A percentile compares a stretch with the other conserved stretches of the same genome.
phyloP scores from a whole-genome alignment of 2,329 filamentous ascomycete genomes.

The Parascedosporium putredinis region DNA sequence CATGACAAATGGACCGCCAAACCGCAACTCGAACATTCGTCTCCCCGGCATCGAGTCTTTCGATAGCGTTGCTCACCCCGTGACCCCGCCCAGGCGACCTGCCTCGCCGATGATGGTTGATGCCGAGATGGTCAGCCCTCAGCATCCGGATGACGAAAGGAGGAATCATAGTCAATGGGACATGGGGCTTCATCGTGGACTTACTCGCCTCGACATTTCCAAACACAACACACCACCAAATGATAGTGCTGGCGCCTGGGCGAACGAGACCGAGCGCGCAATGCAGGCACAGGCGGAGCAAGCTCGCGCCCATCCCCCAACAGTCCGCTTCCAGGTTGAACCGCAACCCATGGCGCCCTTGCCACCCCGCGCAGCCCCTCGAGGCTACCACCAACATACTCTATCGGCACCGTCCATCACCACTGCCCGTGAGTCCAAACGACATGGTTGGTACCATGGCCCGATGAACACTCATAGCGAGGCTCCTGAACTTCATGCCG shows the following conservation, averaged over 20 bases:
- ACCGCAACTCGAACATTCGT: conserved; percentile 50
- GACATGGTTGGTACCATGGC: conserved; percentile 63
- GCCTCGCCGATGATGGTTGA: conserved; percentile 74
- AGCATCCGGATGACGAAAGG: conserved; percentile 28
- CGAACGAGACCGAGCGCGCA: conserved; percentile 43
- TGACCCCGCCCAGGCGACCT: conserved; percentile 52
- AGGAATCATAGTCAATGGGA: conserved; percentile 52
- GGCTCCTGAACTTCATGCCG: conserved; percentile 22
- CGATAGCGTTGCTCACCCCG: conserved; percentile 58
- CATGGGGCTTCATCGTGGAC: conserved; percentile 51
- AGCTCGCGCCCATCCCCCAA: conserved; percentile 31
- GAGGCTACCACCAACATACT: conserved; percentile 42
- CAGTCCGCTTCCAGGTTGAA: conserved; percentile 45
- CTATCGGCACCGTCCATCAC: conserved; percentile 47
- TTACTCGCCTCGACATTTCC: conserved; percentile 57
- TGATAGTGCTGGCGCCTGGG: conserved; percentile 45
- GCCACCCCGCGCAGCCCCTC: conserved; percentile 16
- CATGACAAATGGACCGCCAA: conserved; percentile 21
- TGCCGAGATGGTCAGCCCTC: conserved; percentile 19
- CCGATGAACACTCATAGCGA: conserved; percentile 22
- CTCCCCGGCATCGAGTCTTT: conserved; percentile 90
- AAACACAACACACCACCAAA: conserved; percentile 35
- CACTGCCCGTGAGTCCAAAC: conserved; percentile 50
- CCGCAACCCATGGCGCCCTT: conserved; percentile 22
- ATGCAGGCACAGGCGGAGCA: conserved; percentile 45